Conservation (phyloP, 129 eudicot species). For the Chrysanthemum lavandulifolium region DNA sequence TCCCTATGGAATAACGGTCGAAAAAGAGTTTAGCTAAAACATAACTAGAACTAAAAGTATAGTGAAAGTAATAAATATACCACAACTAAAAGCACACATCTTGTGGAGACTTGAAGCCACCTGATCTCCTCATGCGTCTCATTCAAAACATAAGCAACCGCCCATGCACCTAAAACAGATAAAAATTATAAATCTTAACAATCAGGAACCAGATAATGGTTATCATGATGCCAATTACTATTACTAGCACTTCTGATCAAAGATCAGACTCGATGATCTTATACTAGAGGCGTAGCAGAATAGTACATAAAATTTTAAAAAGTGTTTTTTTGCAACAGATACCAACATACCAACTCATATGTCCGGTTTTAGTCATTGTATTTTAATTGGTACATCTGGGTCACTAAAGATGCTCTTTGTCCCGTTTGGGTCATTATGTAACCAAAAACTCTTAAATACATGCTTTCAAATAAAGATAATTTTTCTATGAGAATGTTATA, state of each 20-base stretch:
- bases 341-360: too few species aligned
- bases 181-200: conserved; percentile 22
- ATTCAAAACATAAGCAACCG: conserved; percentile 62
- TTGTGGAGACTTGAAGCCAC: conserved; percentile 76
- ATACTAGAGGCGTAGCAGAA: neutral
- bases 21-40: conserved; percentile 8
- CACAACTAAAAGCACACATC: conserved; percentile 59
- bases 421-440: too few species aligned
- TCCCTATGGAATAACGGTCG: conserved; percentile 38
- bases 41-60: neutral
- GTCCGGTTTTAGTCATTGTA: too few species aligned
- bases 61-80: conserved; percentile 37
- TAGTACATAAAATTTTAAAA: neutral
- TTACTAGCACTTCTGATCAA: neutral
- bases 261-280: neutral
- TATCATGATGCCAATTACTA: neutral
- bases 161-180: conserved; percentile 59
- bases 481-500: too few species aligned
- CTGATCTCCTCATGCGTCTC: conserved; percentile 67
- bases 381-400: too few species aligned
- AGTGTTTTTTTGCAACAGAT: too few species aligned
- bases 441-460: too few species aligned
- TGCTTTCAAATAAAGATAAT: too few species aligned
- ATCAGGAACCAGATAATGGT: conserved; percentile 1
- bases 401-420: too few species aligned